phyloP scores from a whole-genome alignment of 495 filamentous ascomycete genomes.

The Bombardia bombarda region DNA sequence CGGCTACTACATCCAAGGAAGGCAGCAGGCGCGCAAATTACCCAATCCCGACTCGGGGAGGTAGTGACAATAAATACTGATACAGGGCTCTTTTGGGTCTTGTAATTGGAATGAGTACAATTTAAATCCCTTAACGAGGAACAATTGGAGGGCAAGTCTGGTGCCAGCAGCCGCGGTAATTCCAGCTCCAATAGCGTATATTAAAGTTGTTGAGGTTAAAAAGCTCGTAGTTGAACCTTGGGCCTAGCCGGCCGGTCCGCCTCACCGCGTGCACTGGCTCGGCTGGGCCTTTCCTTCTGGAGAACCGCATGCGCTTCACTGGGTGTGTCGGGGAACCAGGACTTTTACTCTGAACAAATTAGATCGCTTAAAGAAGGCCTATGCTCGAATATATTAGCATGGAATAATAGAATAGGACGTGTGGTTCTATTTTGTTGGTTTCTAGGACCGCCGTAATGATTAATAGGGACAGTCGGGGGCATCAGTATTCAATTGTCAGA shows the following conservation, averaged over 20 bases:
- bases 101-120: slow-evolving; percentile 19
- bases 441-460: not conserved
- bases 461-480: not conserved
- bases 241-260: slow-evolving; percentile 50
- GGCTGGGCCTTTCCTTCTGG: slow-evolving; percentile 58
- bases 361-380: slow-evolving; percentile 66
- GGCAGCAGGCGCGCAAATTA: slow-evolving; percentile 42
- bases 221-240: slow-evolving; percentile 28
- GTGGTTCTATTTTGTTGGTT: slow-evolving; percentile 23
- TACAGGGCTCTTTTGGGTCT: slow-evolving; percentile 50
- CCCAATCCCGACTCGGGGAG: slow-evolving; percentile 40
- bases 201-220: slow-evolving; percentile 33
- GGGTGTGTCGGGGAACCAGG: slow-evolving; percentile 54
- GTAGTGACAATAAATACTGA: slow-evolving; percentile 48
- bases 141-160: slow-evolving; percentile 51
- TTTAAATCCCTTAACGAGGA: slow-evolving; percentile 50
- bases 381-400: slow-evolving; percentile 68
- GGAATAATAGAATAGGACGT: slow-evolving; percentile 70
- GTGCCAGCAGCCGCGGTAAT: slow-evolving; percentile 29
- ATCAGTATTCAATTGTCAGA: slow-evolving; percentile 52
- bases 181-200: slow-evolving; percentile 31
- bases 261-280: slow-evolving; percentile 56
- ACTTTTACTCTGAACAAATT: slow-evolving; percentile 70
- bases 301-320: slow-evolving; percentile 58
- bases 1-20: slow-evolving; percentile 41